A percentile compares a stretch with the other conserved stretches of the same genome.
These are phyloP conservation scores for Lentinula edodes DNA, from an alignment of 768 basidiomycete species.

Conservation along the genomic window DNA sequence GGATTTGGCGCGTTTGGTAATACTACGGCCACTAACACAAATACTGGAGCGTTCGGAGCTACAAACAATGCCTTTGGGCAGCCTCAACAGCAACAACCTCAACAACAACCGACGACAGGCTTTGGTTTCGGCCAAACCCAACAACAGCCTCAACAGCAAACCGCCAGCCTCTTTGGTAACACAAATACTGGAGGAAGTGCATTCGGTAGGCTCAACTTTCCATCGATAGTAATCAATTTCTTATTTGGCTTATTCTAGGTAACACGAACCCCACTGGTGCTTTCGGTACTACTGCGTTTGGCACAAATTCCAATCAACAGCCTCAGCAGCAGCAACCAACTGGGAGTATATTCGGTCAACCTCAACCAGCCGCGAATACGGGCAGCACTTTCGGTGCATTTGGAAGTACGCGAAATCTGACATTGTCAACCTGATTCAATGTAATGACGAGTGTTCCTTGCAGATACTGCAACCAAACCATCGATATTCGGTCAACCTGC, in stretches of 20 bases:
- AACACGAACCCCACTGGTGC: constrained; percentile 11
- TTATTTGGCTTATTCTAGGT: constrained; percentile 1
- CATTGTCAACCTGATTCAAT: neutral
- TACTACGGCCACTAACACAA: constrained; percentile 24
- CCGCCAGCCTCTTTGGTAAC: neutral
- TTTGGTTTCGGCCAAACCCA: constrained; percentile 6
- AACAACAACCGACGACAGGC: constrained; percentile 11
- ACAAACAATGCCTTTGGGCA: constrained; percentile 43
- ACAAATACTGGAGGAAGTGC: constrained; percentile 18
- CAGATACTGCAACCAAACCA: constrained; percentile 32
- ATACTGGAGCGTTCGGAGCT: constrained; percentile 45
- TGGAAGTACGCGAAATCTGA: constrained; percentile 16
- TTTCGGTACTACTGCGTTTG: constrained; percentile 11
- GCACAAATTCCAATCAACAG: constrained; percentile 22
- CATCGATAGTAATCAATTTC: neutral
- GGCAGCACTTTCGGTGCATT: constrained; percentile 27
- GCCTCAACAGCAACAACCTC: constrained; percentile 26
- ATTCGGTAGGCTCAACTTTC: constrained; percentile 22
- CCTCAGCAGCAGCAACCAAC: constrained; percentile 15
- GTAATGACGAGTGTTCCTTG: neutral
- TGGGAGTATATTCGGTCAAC: constrained; percentile 31
- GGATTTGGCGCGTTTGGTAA: constrained; percentile 78
- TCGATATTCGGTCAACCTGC: constrained; percentile 43
- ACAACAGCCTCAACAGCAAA: constrained; percentile 27
- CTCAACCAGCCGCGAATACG: constrained; percentile 22